These are phyloP conservation scores for Leccinellum rugosiceps DNA, from an alignment of 768 basidiomycete genomes.

Conservation along the genomic window DNA sequence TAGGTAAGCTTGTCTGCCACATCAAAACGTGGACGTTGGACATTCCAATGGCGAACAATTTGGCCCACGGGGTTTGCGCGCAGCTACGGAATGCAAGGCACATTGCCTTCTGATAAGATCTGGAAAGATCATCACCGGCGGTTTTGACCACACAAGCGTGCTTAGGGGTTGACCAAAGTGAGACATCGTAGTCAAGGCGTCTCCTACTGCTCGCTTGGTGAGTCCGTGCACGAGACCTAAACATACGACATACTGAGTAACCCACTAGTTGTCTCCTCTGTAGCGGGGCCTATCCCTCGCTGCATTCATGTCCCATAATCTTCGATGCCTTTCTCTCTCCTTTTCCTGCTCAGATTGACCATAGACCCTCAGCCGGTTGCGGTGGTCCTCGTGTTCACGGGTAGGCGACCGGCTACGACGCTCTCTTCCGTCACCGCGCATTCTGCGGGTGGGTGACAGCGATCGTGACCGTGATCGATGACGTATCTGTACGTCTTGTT, in stretches of 20 bases:
- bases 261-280: slow-evolving; percentile 19
- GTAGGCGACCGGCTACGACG: slow-evolving; percentile 33
- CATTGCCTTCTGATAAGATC: slow-evolving; percentile 17
- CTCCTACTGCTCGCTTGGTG: slow-evolving; percentile 2
- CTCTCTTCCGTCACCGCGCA: slow-evolving; percentile 14
- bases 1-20: slow-evolving; percentile 5
- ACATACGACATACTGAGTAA: slow-evolving; percentile 4
- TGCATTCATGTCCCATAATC: slow-evolving; percentile 49
- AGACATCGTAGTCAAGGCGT: slow-evolving; percentile 1
- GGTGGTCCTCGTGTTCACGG: slow-evolving; percentile 19
- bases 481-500: slow-evolving; percentile 24
- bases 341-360: slow-evolving; percentile 25
- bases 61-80: slow-evolving; percentile 9
- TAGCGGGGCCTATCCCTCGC: slow-evolving; percentile 35
- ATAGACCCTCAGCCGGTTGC: slow-evolving; percentile 23
- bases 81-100: slow-evolving; percentile 13
- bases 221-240: slow-evolving; percentile 5
- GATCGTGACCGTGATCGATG: slow-evolving; percentile 34
- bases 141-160: slow-evolving; percentile 8
- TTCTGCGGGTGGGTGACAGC: slow-evolving; percentile 31
- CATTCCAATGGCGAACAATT: slow-evolving; percentile 12
- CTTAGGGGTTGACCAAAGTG: slow-evolving; percentile 6
- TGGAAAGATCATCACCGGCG: slow-evolving; percentile 12
- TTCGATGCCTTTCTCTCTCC: slow-evolving; percentile 43
- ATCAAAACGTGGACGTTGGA: slow-evolving; percentile 22